phyloP scores from a whole-genome alignment of 202 grass and related monocot genomes.

The Zizania palustris region DNA sequence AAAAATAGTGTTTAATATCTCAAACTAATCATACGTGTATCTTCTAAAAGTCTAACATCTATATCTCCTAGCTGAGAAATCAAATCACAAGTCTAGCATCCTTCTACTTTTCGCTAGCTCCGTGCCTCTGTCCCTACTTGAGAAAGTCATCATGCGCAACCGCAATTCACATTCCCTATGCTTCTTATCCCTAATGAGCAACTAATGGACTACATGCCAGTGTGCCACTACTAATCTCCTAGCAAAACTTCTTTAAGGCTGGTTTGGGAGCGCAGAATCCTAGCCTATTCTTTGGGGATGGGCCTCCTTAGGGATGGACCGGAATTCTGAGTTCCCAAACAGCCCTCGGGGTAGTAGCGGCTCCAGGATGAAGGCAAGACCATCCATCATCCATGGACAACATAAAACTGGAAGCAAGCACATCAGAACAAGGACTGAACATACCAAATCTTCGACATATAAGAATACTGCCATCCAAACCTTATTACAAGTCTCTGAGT shows the following conservation, averaged over 20 bases:
- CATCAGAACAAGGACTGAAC: conserved; percentile 31
- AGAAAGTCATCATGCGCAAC: conserved; percentile 10
- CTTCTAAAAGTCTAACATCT: no score
- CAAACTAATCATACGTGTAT: no score
- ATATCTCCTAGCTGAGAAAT: no score
- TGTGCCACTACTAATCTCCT: conserved; percentile 22
- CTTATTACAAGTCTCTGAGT: conserved; percentile 17
- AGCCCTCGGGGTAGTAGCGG: conserved; percentile 48
- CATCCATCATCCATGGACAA: conserved; percentile 11
- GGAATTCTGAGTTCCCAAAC: no score
- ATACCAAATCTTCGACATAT: conserved; percentile 33
- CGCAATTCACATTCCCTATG: background rate
- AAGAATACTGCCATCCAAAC: conserved; percentile 31
- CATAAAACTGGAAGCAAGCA: conserved; percentile 38
- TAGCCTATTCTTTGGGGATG: no score
- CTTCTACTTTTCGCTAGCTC: no score
- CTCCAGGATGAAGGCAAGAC: conserved; percentile 28
- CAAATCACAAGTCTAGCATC: no score
- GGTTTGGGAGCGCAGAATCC: no score
- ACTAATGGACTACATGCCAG: background rate
- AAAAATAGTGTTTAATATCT: no score
- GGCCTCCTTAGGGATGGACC: no score
- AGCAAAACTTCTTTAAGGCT: conserved; percentile 36
- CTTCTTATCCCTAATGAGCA: background rate
- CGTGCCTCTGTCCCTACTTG: no score